Evolutionary conservation across 1,284 basidiomycete species (phyloP).

Genomic region (Apiotrichum domesticum): DNA sequence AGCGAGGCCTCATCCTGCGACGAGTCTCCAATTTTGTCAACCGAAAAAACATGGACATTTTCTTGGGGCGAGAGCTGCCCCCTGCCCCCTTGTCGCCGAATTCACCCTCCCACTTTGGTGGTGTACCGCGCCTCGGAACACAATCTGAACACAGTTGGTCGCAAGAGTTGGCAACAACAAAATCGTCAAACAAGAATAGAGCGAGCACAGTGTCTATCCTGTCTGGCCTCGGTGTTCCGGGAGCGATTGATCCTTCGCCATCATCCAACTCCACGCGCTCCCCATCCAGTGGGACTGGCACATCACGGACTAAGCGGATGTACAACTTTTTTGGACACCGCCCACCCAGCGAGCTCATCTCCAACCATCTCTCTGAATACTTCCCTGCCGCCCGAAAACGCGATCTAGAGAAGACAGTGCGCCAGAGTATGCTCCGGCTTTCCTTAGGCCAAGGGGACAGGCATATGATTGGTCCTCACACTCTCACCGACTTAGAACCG

Average conservation of each 20-base stretch:
- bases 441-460: slow-evolving; percentile 24
- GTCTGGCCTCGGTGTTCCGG: slow-evolving; percentile 77
- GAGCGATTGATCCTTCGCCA: slow-evolving; percentile 59
- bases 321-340: slow-evolving; percentile 98
- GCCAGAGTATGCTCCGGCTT: slow-evolving; percentile 70
- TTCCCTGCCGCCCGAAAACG: slow-evolving; percentile 92
- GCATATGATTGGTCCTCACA: background rate
- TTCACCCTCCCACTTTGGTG: slow-evolving; percentile 45
- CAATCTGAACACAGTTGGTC: slow-evolving; percentile 6
- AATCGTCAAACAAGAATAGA: slow-evolving; percentile 56
- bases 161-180: slow-evolving; percentile 2
- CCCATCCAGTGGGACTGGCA: slow-evolving; percentile 41
- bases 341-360: slow-evolving; percentile 93
- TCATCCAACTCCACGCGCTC: slow-evolving; percentile 32
- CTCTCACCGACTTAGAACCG: background rate
- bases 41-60: slow-evolving; percentile 50
- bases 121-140: slow-evolving; percentile 33
- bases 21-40: slow-evolving; percentile 49
- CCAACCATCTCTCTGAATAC: slow-evolving; percentile 90
- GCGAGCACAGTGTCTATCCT: slow-evolving; percentile 92
- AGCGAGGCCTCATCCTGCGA: slow-evolving; percentile 73
- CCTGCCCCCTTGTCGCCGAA: slow-evolving; percentile 49
- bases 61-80: slow-evolving; percentile 57
- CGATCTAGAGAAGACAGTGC: slow-evolving; percentile 68
- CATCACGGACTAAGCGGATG: slow-evolving; percentile 51